Evolutionary conservation across 148 eudicot species (phyloP).

Genomic region (Rhododendron griersonianum): DNA sequence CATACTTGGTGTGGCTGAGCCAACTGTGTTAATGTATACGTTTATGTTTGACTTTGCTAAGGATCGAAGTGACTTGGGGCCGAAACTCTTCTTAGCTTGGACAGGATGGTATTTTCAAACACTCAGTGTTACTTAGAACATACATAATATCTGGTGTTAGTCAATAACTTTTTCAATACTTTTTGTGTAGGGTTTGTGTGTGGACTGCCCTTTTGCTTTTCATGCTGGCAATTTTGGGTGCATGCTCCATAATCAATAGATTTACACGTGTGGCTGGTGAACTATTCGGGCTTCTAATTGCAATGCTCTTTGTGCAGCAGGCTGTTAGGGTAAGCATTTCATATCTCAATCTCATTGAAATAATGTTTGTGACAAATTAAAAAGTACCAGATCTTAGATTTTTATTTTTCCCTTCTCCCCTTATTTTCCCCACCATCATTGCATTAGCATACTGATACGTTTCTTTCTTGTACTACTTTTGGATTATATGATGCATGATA

Average conservation of each 20-base stretch:
- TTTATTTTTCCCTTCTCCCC: background rate
- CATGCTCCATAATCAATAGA: slow-evolving; percentile 94
- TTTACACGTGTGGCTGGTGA: slow-evolving; percentile 98
- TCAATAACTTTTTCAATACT: background rate
- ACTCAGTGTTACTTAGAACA: slow-evolving; percentile 4
- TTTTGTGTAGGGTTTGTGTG: slow-evolving; percentile 75
- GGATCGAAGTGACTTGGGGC: slow-evolving; percentile 79
- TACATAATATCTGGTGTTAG: background rate
- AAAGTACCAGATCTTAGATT: background rate
- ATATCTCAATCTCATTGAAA: background rate
- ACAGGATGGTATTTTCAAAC: slow-evolving; percentile 69
- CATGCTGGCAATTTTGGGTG: slow-evolving; percentile 85
- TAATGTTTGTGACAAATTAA: background rate
- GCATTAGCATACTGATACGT: background rate
- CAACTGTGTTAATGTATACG: slow-evolving; percentile 95
- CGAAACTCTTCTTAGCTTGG: slow-evolving; percentile 88
- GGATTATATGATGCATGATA: slow-evolving; percentile 16
- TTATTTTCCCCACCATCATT: background rate
- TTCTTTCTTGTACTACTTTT: background rate
- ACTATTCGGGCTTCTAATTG: slow-evolving; percentile 90
- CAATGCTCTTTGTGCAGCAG: slow-evolving; percentile 99
- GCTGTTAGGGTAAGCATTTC: slow-evolving; percentile 74
- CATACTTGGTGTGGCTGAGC: slow-evolving; percentile 97
- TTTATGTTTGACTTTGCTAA: slow-evolving; percentile 97
- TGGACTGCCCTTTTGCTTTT: slow-evolving; percentile 96